Evolutionary conservation across 306 rosid genomes (phyloP).

Genomic region (Castanopsis chinensis): DNA sequence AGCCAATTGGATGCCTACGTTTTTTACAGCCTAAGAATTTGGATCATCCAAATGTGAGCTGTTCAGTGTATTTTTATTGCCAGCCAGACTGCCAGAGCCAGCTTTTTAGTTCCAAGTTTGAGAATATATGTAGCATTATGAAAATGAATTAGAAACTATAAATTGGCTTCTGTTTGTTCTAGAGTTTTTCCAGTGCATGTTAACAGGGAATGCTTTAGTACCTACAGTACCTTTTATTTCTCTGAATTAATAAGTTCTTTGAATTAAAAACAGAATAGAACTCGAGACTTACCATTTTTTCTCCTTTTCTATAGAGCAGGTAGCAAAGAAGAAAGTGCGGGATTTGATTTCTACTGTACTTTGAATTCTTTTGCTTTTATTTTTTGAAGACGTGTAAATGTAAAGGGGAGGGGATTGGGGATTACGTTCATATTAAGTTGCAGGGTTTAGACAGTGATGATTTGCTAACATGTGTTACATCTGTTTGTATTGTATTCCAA

Average conservation of each 20-base stretch:
- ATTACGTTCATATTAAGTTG: not conserved
- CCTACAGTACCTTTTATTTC: not conserved
- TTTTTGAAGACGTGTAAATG: not conserved
- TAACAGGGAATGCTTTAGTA: no score
- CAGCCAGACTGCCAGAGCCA: not conserved
- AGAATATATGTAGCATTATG: no score
- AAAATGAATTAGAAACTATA: no score
- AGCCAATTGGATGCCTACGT: no score
- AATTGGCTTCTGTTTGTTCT: not conserved
- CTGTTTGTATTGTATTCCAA: no score
- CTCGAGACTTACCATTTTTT: not conserved
- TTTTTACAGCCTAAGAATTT: not conserved
- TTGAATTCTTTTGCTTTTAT: not conserved
- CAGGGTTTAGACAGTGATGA: not conserved
- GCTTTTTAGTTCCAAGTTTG: not conserved
- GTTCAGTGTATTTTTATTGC: no score
- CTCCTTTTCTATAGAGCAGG: not conserved
- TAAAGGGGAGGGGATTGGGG: not conserved
- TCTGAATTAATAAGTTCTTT: not conserved
- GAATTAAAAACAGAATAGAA: not conserved
- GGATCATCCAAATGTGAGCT: not conserved
- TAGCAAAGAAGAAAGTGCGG: slow-evolving; percentile 1
- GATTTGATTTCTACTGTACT: not conserved
- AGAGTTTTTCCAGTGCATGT: no score
- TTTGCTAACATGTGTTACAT: not conserved